Evolutionary conservation across 345 rosid genomes (phyloP).

Genomic region (Trapa incisa): DNA sequence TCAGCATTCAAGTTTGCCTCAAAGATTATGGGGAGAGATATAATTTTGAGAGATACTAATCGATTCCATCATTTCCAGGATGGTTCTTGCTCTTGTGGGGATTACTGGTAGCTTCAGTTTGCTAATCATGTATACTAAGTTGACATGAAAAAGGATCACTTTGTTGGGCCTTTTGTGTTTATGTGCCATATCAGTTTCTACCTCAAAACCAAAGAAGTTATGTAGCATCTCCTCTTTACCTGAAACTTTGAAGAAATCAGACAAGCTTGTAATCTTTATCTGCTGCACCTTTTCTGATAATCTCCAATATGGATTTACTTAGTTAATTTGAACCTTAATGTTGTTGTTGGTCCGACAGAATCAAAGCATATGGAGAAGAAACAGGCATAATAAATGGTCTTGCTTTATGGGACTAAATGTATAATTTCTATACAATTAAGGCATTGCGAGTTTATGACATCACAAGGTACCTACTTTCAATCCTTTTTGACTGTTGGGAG

Average conservation of each 20-base stretch:
- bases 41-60: slow-evolving; percentile 55
- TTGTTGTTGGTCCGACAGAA: neutral
- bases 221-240: neutral
- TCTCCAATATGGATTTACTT: neutral
- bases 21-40: slow-evolving; percentile 33
- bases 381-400: neutral
- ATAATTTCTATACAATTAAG: no score
- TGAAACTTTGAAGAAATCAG: neutral
- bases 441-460: slow-evolving; percentile 97
- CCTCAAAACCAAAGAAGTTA: neutral
- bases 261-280: neutral
- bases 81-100: slow-evolving; percentile 50
- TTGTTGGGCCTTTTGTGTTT: neutral
- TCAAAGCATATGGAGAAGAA: neutral
- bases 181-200: neutral
- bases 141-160: neutral
- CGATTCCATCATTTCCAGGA: slow-evolving; percentile 54
- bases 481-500: neutral
- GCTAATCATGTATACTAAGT: neutral
- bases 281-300: neutral
- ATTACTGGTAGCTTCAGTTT: slow-evolving; percentile 37
- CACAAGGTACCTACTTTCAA: slow-evolving; percentile 40
- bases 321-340: neutral
- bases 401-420: neutral
- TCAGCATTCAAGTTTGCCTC: slow-evolving; percentile 52